These are phyloP conservation scores for Peronospora destructor DNA, from an alignment of 352 stramenopile genomes.

Conservation along the genomic window DNA sequence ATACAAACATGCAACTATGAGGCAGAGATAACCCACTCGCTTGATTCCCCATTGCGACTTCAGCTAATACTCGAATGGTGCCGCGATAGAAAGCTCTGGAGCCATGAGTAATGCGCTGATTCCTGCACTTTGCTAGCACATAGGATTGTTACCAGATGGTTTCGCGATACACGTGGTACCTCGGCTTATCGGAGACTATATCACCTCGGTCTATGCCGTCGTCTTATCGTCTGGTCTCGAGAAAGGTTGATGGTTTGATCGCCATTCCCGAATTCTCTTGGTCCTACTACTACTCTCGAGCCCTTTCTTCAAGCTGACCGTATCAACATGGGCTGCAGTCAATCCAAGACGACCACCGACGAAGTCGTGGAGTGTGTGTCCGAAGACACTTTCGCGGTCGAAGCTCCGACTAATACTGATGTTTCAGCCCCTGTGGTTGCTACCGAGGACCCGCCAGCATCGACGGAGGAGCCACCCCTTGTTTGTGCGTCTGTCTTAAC, in stretches of 20 bases:
- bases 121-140: slow-evolving; percentile 1
- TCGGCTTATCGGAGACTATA: slow-evolving; percentile 4
- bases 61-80: slow-evolving; percentile 1
- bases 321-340: slow-evolving; percentile 52
- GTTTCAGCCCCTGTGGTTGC: background rate
- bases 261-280: slow-evolving; percentile 30
- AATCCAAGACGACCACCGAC: slow-evolving; percentile 49
- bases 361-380: slow-evolving; percentile 34
- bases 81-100: slow-evolving; percentile 1
- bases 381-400: slow-evolving; percentile 6
- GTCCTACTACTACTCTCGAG: slow-evolving; percentile 12
- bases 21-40: no score
- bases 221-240: background rate
- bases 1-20: slow-evolving; percentile 24
- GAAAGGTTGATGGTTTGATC: slow-evolving; percentile 1
- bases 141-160: slow-evolving; percentile 11
- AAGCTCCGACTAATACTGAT: slow-evolving; percentile 9
- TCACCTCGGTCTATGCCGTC: background rate
- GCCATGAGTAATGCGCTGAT: slow-evolving; percentile 18
- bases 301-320: background rate
- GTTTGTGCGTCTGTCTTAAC: slow-evolving; percentile 9
- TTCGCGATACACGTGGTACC: slow-evolving; percentile 17
- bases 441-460: slow-evolving; percentile 7
- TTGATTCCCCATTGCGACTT: background rate
- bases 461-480: slow-evolving; percentile 9